Base-by-base conservation (phyloP, 129 eudicot species). In the Saposhnikovia divaricata region DNA sequence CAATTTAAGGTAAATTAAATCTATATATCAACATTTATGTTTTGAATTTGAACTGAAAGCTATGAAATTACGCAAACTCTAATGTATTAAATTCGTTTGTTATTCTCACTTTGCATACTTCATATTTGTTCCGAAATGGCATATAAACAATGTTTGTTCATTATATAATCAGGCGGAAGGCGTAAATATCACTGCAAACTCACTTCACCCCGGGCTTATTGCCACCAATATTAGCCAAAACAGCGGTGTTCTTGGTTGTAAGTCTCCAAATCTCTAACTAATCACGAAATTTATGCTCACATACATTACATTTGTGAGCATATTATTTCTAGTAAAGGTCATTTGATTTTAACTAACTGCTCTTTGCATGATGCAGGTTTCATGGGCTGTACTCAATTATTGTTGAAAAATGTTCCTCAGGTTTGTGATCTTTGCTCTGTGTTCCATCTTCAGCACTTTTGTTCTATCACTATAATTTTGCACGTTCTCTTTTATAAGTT, bases 321-420 rank as follows among this genome's bases (percentile, higher is more conserved):
- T 31, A 9, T 8, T 0, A 6, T 3, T 28, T 65, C 72, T 28
- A 27, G 39, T 28, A 27, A 8, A 19, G 7, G 19, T 65, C 39
- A 28, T 65, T 10, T 65, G 39, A 27, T 65, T 27, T 13, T 80
- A 37, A 47, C 40, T 12, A 25, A 44, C 0, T 50, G 18, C 45
- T 37, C 39, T 40, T 83, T 53, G 38, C 15, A 8, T 46, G 46
- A 79, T 87, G 77, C 93, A 93, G 98, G 90, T 27, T 16, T 86
- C 19, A 69, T 88, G 87, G 91, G 80, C 75, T 31, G 42, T 78
- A 25, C 83, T 27, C 90, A 83, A 84, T 85, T 75, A 76, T 72
- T 94, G 73, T 79, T 91, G 21, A 91, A 94, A 79, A 87, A 81
- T 53, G 84, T 91, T 77, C 88, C 88, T 82, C 98, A 91, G 72